Percentiles rank a stretch among this genome's conserved stretches.
phyloP scores from a whole-genome alignment of 495 filamentous ascomycete genomes.

The Talaromyces nanjingensis region DNA sequence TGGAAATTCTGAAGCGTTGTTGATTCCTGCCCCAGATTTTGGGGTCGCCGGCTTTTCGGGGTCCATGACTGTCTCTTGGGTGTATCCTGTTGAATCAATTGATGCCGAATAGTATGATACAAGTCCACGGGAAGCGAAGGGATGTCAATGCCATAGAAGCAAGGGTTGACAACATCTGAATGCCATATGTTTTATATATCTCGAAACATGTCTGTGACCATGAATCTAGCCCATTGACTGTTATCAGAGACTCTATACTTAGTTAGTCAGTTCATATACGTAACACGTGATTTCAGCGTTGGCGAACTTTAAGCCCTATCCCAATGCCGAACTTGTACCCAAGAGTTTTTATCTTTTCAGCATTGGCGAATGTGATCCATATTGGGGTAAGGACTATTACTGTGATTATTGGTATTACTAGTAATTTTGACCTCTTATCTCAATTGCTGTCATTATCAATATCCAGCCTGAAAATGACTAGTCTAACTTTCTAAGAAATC shows the following conservation, averaged over 20 bases:
- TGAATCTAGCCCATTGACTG: not conserved
- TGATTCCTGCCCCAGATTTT: not conserved
- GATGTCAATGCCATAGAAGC: constrained; percentile 2
- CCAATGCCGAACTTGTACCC: not conserved
- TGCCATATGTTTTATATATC: not conserved
- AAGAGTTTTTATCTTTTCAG: not conserved
- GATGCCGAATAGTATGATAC: not conserved
- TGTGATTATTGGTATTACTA: not conserved
- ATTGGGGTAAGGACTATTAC: not conserved
- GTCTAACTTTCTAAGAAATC: not conserved
- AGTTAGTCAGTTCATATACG: not conserved
- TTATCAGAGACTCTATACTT: constrained; percentile 2
- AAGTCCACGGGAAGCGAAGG: not conserved
- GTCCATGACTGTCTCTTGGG: constrained; percentile 4
- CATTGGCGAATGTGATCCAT: not conserved
- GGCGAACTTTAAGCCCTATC: constrained; percentile 4
- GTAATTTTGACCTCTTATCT: not conserved
- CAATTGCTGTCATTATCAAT: not conserved
- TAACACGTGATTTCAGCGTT: constrained; percentile 5
- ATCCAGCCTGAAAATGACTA: not conserved
- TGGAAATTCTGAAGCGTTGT: not conserved
- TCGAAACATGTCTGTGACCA: not conserved
- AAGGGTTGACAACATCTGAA: not conserved
- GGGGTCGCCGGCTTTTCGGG: not conserved
- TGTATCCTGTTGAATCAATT: not conserved